Percentiles rank a stretch among this genome's conserved stretches.
These are phyloP conservation scores for Hyparrhenia diplandra DNA, from an alignment of 176 grass and related monocot genomes.

Conservation along the genomic window DNA sequence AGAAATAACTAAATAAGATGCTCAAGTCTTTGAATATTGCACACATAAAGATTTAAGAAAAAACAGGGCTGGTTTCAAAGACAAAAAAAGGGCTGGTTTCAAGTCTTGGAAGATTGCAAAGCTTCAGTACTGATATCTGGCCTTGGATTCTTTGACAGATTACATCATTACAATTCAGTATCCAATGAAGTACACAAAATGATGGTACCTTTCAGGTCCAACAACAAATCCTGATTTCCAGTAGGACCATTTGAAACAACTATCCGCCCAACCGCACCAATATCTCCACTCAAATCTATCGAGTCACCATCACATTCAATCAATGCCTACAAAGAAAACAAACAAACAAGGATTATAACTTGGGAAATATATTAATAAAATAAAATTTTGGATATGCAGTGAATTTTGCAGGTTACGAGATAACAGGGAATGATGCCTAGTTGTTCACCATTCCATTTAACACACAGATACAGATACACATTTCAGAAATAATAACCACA, in stretches of 20 bases:
- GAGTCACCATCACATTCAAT: slow-evolving; percentile 96
- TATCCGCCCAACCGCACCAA: slow-evolving; percentile 82
- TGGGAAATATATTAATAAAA: neutral
- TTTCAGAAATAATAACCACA: neutral
- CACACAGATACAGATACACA: neutral
- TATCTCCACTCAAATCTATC: slow-evolving; percentile 94
- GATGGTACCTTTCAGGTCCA: slow-evolving; percentile 85
- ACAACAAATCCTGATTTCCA: slow-evolving; percentile 71
- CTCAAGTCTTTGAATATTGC: neutral
- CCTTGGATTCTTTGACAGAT: neutral
- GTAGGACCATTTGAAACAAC: slow-evolving; percentile 67
- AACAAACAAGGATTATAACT: slow-evolving; percentile 28
- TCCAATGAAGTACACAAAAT: neutral
- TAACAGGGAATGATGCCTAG: neutral
- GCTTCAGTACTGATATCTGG: neutral
- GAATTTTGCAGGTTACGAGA: neutral
- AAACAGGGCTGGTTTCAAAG: too few species aligned
- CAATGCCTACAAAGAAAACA: slow-evolving; percentile 68
- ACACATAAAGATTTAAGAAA: neutral
- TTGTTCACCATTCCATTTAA: neutral
- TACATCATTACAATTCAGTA: slow-evolving; percentile 7
- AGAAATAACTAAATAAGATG: neutral
- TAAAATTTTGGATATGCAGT: neutral
- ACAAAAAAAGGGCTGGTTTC: slow-evolving; percentile 5
- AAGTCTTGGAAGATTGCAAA: neutral